Evolutionary conservation across 176 grass and related monocot species (phyloP).

Genomic region (Eremochloa ophiuroides): DNA sequence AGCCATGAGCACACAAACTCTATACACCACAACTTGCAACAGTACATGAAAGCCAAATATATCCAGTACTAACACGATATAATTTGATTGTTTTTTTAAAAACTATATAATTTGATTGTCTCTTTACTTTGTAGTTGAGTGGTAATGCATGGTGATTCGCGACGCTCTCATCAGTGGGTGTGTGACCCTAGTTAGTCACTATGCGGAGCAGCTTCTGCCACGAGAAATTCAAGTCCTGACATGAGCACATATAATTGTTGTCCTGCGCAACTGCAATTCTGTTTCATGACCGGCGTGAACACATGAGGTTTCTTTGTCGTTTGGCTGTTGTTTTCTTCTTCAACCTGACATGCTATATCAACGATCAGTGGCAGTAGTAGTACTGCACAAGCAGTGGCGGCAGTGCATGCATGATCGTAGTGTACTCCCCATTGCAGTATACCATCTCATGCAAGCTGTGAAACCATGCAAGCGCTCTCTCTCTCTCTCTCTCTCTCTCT

Average conservation of each 20-base stretch:
- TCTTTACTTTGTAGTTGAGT: background rate
- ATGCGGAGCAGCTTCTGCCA: constrained; percentile 5
- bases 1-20: background rate
- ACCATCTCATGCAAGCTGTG: constrained; percentile 2
- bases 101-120: too few relatives aligned
- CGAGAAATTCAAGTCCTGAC: constrained; percentile 52
- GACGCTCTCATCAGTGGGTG: background rate
- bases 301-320: constrained; percentile 42
- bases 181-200: background rate
- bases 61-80: too few relatives aligned
- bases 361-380: constrained; percentile 22
- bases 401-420: background rate
- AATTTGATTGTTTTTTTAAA: too few relatives aligned
- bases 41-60: background rate
- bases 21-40: background rate
- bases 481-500: background rate
- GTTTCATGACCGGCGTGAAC: constrained; percentile 28
- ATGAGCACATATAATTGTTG: constrained; percentile 21
- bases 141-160: background rate
- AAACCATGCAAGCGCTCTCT: background rate
- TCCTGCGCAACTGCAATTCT: constrained; percentile 36
- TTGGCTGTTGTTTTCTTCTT: constrained; percentile 43
- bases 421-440: background rate
- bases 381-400: background rate
- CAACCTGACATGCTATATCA: constrained; percentile 34